A percentile compares a stretch with the other conserved stretches of the same genome.
These are phyloP conservation scores for Ambrosiella xylebori DNA, from an alignment of 2,329 filamentous ascomycete genomes.

Conservation along the genomic window DNA sequence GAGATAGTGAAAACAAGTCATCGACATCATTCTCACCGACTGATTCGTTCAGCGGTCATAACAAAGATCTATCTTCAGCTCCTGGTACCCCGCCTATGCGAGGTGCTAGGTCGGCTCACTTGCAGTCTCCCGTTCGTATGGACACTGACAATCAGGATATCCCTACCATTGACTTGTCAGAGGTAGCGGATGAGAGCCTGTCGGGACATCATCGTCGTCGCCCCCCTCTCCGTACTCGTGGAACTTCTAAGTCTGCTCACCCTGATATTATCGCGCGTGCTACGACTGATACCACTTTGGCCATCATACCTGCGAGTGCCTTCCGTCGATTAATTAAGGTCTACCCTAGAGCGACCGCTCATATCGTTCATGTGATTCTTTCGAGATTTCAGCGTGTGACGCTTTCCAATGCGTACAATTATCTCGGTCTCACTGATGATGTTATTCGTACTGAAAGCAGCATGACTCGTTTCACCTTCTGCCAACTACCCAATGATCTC, in stretches of 20 bases:
- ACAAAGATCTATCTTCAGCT: slow-evolving; percentile 3
- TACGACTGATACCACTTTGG: slow-evolving; percentile 91
- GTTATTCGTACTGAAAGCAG: slow-evolving; percentile 83
- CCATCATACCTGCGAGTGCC: slow-evolving; percentile 91
- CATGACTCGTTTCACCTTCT: slow-evolving; percentile 84
- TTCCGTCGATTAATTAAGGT: slow-evolving; percentile 83
- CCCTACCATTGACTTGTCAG: slow-evolving; percentile 14
- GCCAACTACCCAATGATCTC: slow-evolving; percentile 79
- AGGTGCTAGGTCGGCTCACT: background rate
- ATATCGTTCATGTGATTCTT: slow-evolving; percentile 94
- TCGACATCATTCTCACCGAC: slow-evolving; percentile 1
- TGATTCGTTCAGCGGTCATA: background rate
- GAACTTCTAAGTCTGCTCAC: slow-evolving; percentile 59
- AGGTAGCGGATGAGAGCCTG: background rate
- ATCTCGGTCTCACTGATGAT: slow-evolving; percentile 79
- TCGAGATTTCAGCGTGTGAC: slow-evolving; percentile 90
- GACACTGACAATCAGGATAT: slow-evolving; percentile 13
- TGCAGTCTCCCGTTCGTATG: background rate
- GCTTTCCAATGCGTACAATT: slow-evolving; percentile 82
- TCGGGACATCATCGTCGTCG: background rate
- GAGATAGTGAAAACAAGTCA: slow-evolving; percentile 35
- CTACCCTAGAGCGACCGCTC: slow-evolving; percentile 88
- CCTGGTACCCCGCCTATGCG: slow-evolving; percentile 11
- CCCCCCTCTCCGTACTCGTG: slow-evolving; percentile 18
- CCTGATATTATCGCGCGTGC: slow-evolving; percentile 95